Evolutionary conservation across 2,329 filamentous ascomycete genomes (phyloP).

Genomic region (Emmonsiellopsis sp.): DNA sequence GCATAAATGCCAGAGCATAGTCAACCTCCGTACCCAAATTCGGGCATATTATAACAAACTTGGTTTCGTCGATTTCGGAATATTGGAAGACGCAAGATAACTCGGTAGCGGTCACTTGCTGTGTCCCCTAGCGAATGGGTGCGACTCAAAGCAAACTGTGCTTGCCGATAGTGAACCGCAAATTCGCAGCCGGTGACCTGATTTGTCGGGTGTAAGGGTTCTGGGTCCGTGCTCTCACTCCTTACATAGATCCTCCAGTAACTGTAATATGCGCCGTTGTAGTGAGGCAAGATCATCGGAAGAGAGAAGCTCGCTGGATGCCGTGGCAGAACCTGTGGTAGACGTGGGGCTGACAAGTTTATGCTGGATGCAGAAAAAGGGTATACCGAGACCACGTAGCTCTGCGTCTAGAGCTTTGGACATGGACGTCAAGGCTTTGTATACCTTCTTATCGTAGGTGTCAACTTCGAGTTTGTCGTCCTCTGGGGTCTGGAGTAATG

Average conservation of each 20-base stretch:
- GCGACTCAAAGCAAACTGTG: no score
- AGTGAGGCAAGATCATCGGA: constrained; percentile 35
- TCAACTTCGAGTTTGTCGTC: constrained; percentile 47
- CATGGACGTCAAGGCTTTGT: constrained; percentile 52
- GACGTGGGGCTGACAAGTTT: constrained; percentile 26
- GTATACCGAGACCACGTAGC: constrained; percentile 49
- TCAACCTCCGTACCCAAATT: no score
- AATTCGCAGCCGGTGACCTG: neutral
- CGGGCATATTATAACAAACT: no score
- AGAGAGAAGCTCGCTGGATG: constrained; percentile 23
- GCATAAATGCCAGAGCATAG: no score
- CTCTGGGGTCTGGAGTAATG: constrained; percentile 29
- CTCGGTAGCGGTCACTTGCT: no score
- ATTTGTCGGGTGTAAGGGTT: neutral
- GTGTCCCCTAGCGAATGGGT: no score
- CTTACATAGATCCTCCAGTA: constrained; percentile 44
- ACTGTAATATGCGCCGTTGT: constrained; percentile 40
- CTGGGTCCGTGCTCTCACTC: constrained; percentile 16
- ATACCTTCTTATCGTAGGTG: constrained; percentile 54
- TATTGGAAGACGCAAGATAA: no score
- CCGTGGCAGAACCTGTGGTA: neutral
- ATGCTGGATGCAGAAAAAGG: constrained; percentile 49
- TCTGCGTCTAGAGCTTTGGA: constrained; percentile 47
- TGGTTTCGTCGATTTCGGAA: no score
- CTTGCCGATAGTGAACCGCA: no score